phyloP scores from a whole-genome alignment of 108 stramenopile species.

The Nannochloropsis gaditana region DNA sequence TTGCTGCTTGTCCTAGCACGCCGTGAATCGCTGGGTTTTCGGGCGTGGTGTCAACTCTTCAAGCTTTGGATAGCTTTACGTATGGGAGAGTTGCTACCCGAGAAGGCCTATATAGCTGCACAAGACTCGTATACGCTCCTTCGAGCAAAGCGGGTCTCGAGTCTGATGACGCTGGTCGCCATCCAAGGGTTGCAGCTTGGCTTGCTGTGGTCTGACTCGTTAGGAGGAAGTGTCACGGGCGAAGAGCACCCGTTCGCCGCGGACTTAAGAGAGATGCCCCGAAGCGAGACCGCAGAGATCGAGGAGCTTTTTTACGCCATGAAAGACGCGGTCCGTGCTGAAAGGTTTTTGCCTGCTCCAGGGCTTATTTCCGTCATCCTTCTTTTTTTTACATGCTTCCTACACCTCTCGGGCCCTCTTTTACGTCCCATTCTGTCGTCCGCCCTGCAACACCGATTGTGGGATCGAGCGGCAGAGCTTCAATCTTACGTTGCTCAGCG shows the following conservation, averaged over 20 bases:
- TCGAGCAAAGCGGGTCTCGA: neutral
- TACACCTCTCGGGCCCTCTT: neutral
- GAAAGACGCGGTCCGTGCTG: neutral
- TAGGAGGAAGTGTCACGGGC: neutral
- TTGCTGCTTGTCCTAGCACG: slow-evolving; percentile 1
- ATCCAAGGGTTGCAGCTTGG: neutral
- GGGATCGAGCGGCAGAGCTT: slow-evolving; percentile 11
- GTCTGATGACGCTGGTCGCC: neutral
- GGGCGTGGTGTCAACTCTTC: neutral
- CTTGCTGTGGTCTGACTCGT: neutral
- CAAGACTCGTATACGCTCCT: neutral
- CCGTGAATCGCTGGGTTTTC: neutral
- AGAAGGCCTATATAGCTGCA: slow-evolving; percentile 2
- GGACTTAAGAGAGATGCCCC: neutral
- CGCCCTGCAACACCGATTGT: neutral
- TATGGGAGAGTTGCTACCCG: neutral
- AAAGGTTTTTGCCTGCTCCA: neutral
- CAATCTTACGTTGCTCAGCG: neutral
- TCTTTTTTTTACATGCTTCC: neutral
- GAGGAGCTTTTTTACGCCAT: neutral
- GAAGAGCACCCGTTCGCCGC: neutral
- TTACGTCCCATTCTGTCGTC: neutral
- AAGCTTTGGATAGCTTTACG: neutral
- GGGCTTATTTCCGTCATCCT: neutral
- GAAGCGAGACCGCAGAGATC: no score